Evolutionary conservation across 2,329 filamentous ascomycete species (phyloP).

Genomic region (Cladosporium sp.): DNA sequence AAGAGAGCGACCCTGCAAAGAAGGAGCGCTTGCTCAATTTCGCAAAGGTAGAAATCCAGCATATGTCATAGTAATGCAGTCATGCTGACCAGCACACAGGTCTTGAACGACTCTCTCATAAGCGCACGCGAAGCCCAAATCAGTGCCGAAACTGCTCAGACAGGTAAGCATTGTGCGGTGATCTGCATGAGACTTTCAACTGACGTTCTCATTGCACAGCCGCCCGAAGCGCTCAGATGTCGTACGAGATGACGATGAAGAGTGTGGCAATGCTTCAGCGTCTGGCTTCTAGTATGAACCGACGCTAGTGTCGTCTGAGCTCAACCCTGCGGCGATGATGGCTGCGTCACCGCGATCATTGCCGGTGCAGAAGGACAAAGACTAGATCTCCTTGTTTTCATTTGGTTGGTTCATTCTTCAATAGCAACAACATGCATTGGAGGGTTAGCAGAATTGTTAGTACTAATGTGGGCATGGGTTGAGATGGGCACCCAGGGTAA

Average conservation of each 20-base stretch:
- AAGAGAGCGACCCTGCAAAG: constrained; percentile 16
- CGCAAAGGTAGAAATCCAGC: constrained; percentile 18
- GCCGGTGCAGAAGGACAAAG: too few species aligned
- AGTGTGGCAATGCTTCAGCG: constrained; percentile 26
- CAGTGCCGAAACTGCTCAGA: constrained; percentile 22
- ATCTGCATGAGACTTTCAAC: not conserved
- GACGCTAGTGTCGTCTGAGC: constrained; percentile 1
- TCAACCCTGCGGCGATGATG: not conserved
- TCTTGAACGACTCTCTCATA: constrained; percentile 23
- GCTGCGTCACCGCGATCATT: not conserved
- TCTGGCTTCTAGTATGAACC: constrained; percentile 10
- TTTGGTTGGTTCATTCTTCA: too few species aligned
- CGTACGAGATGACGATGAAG: constrained; percentile 26
- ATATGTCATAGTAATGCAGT: not conserved
- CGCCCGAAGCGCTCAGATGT: constrained; percentile 22
- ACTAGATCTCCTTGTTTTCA: too few species aligned
- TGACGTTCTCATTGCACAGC: constrained; percentile 2
- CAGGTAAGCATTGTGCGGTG: not conserved
- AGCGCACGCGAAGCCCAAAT: constrained; percentile 25
- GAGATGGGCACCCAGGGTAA: too few species aligned
- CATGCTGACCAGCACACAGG: constrained; percentile 13
- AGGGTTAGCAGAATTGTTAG: too few species aligned
- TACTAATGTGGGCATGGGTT: too few species aligned
- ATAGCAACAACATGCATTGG: too few species aligned
- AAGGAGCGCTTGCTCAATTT: constrained; percentile 23